Evolutionary conservation across 2,329 filamentous ascomycete species (phyloP).

Genomic region (Penicillium fuscoglaucum): DNA sequence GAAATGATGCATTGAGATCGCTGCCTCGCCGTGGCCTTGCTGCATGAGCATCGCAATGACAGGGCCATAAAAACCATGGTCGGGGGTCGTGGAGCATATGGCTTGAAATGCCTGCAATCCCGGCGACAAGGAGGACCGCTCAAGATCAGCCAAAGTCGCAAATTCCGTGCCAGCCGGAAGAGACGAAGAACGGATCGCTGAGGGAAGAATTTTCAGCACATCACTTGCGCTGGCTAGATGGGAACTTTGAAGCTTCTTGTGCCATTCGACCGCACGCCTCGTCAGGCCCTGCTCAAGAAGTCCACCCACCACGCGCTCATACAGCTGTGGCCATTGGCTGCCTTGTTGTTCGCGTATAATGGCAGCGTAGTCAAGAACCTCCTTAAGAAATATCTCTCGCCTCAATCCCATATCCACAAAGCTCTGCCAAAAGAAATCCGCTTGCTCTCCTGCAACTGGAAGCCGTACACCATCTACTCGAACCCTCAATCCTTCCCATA

Average conservation of each 20-base stretch:
- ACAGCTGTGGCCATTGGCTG: constrained; percentile 39
- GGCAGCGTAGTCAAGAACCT: constrained; percentile 41
- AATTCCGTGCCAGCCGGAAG: constrained; percentile 17
- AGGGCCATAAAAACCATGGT: constrained; percentile 46
- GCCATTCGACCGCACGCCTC: constrained; percentile 38
- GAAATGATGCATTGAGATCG: constrained; percentile 50
- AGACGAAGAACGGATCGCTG: constrained; percentile 26
- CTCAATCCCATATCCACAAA: constrained; percentile 41
- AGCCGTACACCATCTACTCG: constrained; percentile 35
- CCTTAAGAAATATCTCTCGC: constrained; percentile 34
- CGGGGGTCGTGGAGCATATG: constrained; percentile 43
- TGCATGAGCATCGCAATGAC: constrained; percentile 46
- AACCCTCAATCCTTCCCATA: constrained; percentile 42
- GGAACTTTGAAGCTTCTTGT: constrained; percentile 38
- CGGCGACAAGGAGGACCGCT: constrained; percentile 13
- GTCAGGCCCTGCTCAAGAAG: constrained; percentile 34
- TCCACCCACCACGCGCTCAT: constrained; percentile 40
- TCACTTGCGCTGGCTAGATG: constrained; percentile 34
- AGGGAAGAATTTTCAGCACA: constrained; percentile 32
- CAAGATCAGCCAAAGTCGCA: constrained; percentile 5
- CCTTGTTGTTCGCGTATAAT: constrained; percentile 43
- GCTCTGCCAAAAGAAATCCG: constrained; percentile 45
- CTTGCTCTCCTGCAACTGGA: constrained; percentile 38
- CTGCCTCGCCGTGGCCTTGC: constrained; percentile 39
- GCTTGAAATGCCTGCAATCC: constrained; percentile 41